A percentile compares a stretch with the other conserved stretches of the same genome.
Evolutionary conservation across 2,329 filamentous ascomycete genomes (phyloP).

Genomic region (Fusarium sp.): DNA sequence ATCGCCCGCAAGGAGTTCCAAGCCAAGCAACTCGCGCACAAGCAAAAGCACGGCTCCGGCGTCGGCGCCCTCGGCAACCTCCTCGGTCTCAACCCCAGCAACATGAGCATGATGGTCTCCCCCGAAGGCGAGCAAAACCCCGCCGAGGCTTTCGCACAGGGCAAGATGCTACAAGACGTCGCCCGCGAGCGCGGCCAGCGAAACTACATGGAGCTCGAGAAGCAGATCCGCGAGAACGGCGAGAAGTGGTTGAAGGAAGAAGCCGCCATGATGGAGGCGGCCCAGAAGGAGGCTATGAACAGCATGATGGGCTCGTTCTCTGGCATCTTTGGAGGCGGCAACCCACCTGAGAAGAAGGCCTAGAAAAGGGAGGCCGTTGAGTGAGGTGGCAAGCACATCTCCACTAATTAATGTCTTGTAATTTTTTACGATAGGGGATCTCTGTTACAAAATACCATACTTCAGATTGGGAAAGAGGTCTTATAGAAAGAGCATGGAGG

Average conservation of each 20-base stretch:
- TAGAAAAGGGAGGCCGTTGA: conserved; percentile 3
- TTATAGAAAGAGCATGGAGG: conserved; percentile 35
- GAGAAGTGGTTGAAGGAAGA: conserved; percentile 97
- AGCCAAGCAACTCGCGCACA: conserved; percentile 76
- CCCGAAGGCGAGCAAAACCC: conserved; percentile 75
- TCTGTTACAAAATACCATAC: conserved; percentile 12
- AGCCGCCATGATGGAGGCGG: conserved; percentile 86
- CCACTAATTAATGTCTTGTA: conserved; percentile 47
- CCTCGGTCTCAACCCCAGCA: conserved; percentile 79
- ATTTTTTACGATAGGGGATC: conserved; percentile 24
- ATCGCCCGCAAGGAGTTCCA: conserved; percentile 87
- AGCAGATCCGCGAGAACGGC: conserved; percentile 91
- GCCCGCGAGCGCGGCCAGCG: conserved; percentile 90
- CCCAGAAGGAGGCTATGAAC: conserved; percentile 89
- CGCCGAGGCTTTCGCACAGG: conserved; percentile 82
- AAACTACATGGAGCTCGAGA: conserved; percentile 89
- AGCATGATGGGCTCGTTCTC: conserved; percentile 84
- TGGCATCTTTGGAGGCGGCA: conserved; percentile 41
- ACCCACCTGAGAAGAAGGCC: conserved; percentile 39
- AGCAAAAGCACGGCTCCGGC: conserved; percentile 65
- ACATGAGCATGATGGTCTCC: conserved; percentile 68
- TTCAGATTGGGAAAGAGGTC: conserved; percentile 28
- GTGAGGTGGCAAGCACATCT: conserved; percentile 38
- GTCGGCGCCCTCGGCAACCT: conserved; percentile 75
- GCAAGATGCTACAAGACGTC: conserved; percentile 97